A percentile compares a stretch with the other conserved stretches of the same genome.
These are phyloP conservation scores for Sclerotiophoma versabilis DNA, from an alignment of 2,329 filamentous ascomycete species.

Conservation along the genomic window DNA sequence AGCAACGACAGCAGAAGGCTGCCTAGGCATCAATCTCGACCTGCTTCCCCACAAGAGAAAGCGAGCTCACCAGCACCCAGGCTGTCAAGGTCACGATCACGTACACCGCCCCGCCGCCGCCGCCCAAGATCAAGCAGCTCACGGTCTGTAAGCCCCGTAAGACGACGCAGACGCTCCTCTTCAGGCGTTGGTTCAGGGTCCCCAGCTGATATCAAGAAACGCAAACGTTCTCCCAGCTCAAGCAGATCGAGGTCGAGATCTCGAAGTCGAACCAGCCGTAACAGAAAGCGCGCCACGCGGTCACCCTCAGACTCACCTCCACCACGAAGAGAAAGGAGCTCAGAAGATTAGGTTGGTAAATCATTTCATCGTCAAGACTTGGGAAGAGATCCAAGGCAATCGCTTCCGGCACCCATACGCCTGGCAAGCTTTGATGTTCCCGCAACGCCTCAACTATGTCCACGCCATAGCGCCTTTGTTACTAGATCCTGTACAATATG, in stretches of 20 bases:
- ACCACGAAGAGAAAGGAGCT: conserved; percentile 12
- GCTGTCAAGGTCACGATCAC: conserved; percentile 46
- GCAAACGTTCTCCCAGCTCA: conserved; percentile 51
- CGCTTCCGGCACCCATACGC: neutral
- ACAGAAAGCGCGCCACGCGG: conserved; percentile 28
- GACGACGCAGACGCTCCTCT: conserved; percentile 55
- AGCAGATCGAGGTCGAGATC: conserved; percentile 49
- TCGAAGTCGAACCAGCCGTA: conserved; percentile 26
- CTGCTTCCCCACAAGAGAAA: conserved; percentile 56
- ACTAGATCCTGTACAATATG: neutral
- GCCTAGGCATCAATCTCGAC: conserved; percentile 54
- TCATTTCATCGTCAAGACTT: neutral
- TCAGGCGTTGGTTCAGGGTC: conserved; percentile 52
- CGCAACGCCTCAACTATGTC: neutral
- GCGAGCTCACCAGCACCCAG: conserved; percentile 64
- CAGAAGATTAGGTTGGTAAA: conserved; percentile 22
- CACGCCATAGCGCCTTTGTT: neutral
- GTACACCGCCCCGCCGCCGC: conserved; percentile 44
- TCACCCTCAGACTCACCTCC: conserved; percentile 29
- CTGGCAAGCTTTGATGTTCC: neutral
- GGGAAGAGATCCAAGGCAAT: neutral
- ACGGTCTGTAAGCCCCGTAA: conserved; percentile 50
- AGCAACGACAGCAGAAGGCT: conserved; percentile 41
- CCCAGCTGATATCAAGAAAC: conserved; percentile 60
- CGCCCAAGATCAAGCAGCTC: conserved; percentile 48